Evolutionary conservation across 768 basidiomycete genomes (phyloP).

Genomic region (Paxillus rubicundulus): DNA sequence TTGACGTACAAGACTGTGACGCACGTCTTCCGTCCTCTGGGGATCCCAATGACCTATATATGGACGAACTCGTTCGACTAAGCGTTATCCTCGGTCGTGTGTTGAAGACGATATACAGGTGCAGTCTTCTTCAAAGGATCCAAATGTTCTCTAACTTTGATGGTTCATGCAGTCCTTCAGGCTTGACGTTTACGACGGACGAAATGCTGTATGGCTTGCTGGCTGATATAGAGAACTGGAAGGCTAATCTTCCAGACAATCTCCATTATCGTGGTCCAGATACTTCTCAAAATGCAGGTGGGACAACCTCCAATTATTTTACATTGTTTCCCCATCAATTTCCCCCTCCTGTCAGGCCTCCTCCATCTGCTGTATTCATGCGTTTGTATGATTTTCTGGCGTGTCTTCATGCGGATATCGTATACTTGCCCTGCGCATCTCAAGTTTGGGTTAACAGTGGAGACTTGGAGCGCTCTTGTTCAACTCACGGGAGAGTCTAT

Average conservation of each 20-base stretch:
- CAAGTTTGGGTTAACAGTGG: conserved; percentile 79
- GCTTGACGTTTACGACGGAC: conserved; percentile 81
- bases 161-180: conserved; percentile 63
- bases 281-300: conserved; percentile 65
- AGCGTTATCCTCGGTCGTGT: conserved; percentile 90
- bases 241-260: conserved; percentile 69
- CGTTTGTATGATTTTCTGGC: conserved; percentile 95
- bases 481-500: conserved; percentile 72
- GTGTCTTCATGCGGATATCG: conserved; percentile 97
- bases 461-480: conserved; percentile 76
- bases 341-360: conserved; percentile 50
- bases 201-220: conserved; percentile 66
- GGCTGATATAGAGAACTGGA: conserved; percentile 73
- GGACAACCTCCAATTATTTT: conserved; percentile 21
- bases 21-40: conserved; percentile 89
- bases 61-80: conserved; percentile 88
- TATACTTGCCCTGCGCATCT: conserved; percentile 89
- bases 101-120: conserved; percentile 92
- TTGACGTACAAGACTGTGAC: conserved; percentile 96
- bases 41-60: conserved; percentile 72
- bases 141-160: conserved; percentile 7
- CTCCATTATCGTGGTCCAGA: conserved; percentile 75
- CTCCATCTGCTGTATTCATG: conserved; percentile 87
- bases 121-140: conserved; percentile 12
- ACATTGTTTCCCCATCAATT: conserved; percentile 1